phyloP scores from a whole-genome alignment of 768 basidiomycete species.

The Postia placenta region DNA sequence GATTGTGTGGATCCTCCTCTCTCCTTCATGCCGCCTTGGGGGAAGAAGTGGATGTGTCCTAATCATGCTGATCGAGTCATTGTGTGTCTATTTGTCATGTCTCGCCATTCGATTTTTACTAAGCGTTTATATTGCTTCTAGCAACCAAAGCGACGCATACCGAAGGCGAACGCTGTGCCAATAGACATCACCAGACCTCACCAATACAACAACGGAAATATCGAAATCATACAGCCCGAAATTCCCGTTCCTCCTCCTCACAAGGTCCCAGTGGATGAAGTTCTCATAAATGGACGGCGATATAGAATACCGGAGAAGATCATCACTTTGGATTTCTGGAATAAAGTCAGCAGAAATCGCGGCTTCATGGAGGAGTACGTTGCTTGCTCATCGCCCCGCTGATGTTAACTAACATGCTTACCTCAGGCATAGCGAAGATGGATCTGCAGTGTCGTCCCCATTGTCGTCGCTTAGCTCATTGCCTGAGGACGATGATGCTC shows the following conservation, averaged over 20 bases:
- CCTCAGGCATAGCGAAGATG: constrained; percentile 17
- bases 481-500: constrained; percentile 46
- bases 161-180: constrained; percentile 58
- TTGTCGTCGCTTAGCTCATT: constrained; percentile 70
- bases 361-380: constrained; percentile 36
- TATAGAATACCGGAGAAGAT: constrained; percentile 92
- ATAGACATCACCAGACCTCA: constrained; percentile 72
- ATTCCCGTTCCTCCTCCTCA: constrained; percentile 32
- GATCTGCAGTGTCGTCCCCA: constrained; percentile 61
- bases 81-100: constrained; percentile 33
- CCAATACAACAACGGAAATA: constrained; percentile 87
- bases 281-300: constrained; percentile 80
- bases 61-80: constrained; percentile 87
- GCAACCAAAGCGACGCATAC: constrained; percentile 76
- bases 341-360: constrained; percentile 52
- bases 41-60: constrained; percentile 99
- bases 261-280: constrained; percentile 68
- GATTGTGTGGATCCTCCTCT: constrained; percentile 94
- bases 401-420: neutral
- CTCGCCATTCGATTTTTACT: too few species aligned
- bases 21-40: constrained; percentile 74
- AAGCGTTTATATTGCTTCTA: constrained; percentile 27
- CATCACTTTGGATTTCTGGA: constrained; percentile 95
- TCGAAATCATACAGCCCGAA: constrained; percentile 76
- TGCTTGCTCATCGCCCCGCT: neutral